Conservation (phyloP, 768 basidiomycete species). For the Mycena venus region DNA sequence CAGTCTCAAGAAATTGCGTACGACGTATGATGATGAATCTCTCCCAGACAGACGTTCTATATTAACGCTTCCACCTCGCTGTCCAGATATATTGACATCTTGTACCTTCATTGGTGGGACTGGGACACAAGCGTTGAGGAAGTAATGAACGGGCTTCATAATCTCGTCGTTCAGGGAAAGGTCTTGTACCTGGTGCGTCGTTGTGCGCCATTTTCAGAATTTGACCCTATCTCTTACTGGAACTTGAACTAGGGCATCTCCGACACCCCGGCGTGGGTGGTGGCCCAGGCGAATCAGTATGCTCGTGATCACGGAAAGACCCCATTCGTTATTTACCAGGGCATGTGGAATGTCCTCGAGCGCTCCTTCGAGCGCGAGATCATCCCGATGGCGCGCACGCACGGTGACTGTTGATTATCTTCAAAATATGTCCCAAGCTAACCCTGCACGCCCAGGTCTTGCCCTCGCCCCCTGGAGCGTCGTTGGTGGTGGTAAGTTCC, state of each 20-base stretch:
- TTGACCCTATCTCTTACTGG: background rate
- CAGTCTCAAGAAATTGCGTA: conserved; percentile 53
- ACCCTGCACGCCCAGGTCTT: conserved; percentile 21
- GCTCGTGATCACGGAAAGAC: conserved; percentile 55
- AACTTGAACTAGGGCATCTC: conserved; percentile 35
- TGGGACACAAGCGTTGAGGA: conserved; percentile 52
- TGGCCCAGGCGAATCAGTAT: conserved; percentile 56
- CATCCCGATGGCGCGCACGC: conserved; percentile 48
- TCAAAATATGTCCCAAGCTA: conserved; percentile 9
- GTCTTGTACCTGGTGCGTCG: conserved; percentile 53
- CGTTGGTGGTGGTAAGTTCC: conserved; percentile 43
- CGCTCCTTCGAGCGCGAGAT: conserved; percentile 62
- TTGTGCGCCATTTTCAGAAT: background rate
- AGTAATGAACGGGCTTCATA: conserved; percentile 59
- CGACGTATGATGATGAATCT: too few species aligned
- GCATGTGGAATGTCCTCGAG: conserved; percentile 48
- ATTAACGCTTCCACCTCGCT: too few species aligned
- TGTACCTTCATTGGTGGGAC: conserved; percentile 70
- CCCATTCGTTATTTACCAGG: conserved; percentile 63
- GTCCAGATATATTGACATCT: conserved; percentile 71
- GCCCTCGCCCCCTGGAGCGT: conserved; percentile 57
- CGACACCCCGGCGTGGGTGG: conserved; percentile 55
- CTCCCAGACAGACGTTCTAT: too few species aligned
- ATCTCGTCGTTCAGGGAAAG: conserved; percentile 57
- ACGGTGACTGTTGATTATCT: background rate